phyloP scores from a whole-genome alignment of 2,329 filamentous ascomycete species.

The Thyridium curvatum region DNA sequence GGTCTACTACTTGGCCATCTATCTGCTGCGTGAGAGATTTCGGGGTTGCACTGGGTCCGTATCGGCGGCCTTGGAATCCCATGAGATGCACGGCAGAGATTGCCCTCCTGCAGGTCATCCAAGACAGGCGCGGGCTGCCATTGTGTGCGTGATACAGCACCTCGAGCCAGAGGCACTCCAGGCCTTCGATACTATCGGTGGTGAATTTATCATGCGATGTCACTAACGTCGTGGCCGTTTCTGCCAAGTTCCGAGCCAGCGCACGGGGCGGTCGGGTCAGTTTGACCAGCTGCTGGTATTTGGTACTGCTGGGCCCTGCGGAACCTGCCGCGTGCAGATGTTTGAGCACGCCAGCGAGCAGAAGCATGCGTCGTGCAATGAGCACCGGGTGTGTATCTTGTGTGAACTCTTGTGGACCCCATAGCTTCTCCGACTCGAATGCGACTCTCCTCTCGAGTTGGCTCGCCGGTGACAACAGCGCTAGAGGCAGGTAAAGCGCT shows the following conservation, averaged over 20 bases:
- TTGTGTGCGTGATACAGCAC: conserved; percentile 3
- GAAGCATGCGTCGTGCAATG: conserved; percentile 4
- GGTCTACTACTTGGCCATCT: background rate
- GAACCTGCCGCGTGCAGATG: background rate
- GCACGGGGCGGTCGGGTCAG: background rate
- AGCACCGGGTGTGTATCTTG: conserved; percentile 3
- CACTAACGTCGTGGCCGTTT: conserved; percentile 2
- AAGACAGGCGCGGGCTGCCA: conserved; percentile 1
- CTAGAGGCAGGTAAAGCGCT: conserved; percentile 1
- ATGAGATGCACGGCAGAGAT: conserved; percentile 4
- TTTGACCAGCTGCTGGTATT: background rate
- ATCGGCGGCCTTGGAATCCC: conserved; percentile 2
- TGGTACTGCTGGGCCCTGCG: no score
- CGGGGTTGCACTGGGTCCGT: background rate
- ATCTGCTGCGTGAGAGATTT: background rate
- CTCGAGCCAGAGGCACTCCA: conserved; percentile 5
- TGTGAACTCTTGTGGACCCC: conserved; percentile 8
- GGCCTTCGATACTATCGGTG: background rate
- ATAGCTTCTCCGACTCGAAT: conserved; percentile 3
- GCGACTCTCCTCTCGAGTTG: background rate
- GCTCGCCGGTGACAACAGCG: background rate
- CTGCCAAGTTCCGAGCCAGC: conserved; percentile 2
- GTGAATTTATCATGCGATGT: conserved; percentile 3
- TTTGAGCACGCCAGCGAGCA: background rate
- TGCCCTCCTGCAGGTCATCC: conserved; percentile 2